Percentiles rank a stretch among this genome's conserved stretches.
Evolutionary conservation across 805 yeast genomes (phyloP).

Genomic region (Pichia manshurica): DNA sequence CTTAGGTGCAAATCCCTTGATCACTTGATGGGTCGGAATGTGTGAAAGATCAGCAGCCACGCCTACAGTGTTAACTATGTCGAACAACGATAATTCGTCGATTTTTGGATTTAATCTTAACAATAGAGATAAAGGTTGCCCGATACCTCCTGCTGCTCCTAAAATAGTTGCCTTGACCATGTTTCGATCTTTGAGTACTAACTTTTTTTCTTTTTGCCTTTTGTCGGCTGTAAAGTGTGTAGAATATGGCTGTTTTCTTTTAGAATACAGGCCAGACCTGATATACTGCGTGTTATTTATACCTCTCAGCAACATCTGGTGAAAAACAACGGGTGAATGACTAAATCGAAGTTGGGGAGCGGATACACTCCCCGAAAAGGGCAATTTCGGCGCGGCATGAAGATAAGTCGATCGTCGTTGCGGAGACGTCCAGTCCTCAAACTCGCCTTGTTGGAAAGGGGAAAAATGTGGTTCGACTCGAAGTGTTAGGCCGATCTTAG

Average conservation of each 20-base stretch:
- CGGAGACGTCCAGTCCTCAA: too few relatives aligned
- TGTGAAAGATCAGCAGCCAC: slow-evolving; percentile 88
- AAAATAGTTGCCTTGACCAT: slow-evolving; percentile 63
- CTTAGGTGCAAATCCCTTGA: slow-evolving; percentile 24
- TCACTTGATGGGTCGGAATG: slow-evolving; percentile 39
- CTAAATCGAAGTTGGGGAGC: too few relatives aligned
- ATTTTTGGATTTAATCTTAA: slow-evolving; percentile 63
- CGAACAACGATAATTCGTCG: slow-evolving; percentile 69
- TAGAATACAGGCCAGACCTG: too few relatives aligned
- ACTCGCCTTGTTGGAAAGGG: too few relatives aligned
- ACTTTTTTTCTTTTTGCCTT: not conserved
- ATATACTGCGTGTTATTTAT: too few relatives aligned
- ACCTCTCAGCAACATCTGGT: not conserved
- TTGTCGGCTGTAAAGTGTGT: too few relatives aligned
- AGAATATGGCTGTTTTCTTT: too few relatives aligned
- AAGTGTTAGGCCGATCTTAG: too few relatives aligned
- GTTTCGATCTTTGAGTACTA: not conserved
- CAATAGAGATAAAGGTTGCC: slow-evolving; percentile 84
- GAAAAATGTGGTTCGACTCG: too few relatives aligned
- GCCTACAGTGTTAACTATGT: slow-evolving; percentile 80
- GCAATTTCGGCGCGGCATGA: not conserved
- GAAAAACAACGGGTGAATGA: too few relatives aligned
- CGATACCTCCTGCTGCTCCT: slow-evolving; percentile 94
- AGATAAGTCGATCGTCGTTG: too few relatives aligned
- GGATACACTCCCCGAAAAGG: not conserved